These are phyloP conservation scores for Calonectria fujianensis DNA, from an alignment of 2,329 filamentous ascomycete genomes.

Conservation along the genomic window DNA sequence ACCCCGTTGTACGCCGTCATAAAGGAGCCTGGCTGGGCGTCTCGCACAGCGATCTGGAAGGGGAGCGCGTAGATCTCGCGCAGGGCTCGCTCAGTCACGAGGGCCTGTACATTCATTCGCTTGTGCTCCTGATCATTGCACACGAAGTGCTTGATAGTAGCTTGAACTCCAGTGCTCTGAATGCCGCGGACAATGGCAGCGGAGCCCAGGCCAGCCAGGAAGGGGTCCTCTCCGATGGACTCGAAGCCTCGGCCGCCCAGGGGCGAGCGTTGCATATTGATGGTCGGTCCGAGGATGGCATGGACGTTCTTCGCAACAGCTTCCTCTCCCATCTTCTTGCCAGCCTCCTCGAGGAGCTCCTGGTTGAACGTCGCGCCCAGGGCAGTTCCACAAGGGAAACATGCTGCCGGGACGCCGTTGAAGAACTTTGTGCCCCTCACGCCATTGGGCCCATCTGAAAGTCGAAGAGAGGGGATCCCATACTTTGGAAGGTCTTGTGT, in stretches of 20 bases:
- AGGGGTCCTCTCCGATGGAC: conserved; percentile 75
- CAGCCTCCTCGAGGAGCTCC: conserved; percentile 70
- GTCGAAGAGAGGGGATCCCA: conserved; percentile 78
- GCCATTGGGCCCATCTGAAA: conserved; percentile 82
- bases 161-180: conserved; percentile 73
- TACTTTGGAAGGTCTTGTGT: conserved; percentile 76
- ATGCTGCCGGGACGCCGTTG: conserved; percentile 76
- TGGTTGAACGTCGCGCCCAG: conserved; percentile 76
- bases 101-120: conserved; percentile 73
- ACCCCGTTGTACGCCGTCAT: conserved; percentile 78
- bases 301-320: conserved; percentile 75
- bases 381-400: conserved; percentile 75
- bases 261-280: conserved; percentile 78
- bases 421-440: conserved; percentile 82
- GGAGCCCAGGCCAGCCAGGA: conserved; percentile 73
- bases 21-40: conserved; percentile 70
- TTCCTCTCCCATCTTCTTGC: conserved; percentile 71
- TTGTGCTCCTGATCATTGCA: conserved; percentile 78
- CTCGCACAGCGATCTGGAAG: conserved; percentile 74
- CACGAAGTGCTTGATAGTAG: conserved; percentile 77
- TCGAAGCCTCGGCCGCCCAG: conserved; percentile 77
- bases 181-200: conserved; percentile 73
- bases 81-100: conserved; percentile 73
- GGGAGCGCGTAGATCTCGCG: conserved; percentile 76
- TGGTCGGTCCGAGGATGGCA: conserved; percentile 76